Evolutionary conservation across 202 grass and related monocot genomes (phyloP).

Genomic region (Eragrostis tef): DNA sequence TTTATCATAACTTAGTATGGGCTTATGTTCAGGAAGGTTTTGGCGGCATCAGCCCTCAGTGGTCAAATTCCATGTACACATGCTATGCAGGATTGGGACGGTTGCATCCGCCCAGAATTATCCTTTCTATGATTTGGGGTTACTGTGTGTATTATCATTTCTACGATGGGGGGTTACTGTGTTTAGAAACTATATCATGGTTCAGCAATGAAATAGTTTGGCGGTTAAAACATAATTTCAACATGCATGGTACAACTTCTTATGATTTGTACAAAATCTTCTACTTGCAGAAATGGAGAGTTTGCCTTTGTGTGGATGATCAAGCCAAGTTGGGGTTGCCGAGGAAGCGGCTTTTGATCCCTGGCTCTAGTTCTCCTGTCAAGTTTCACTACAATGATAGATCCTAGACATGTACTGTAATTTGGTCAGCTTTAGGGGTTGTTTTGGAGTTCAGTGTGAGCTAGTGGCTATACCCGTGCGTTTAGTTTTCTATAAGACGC

Average conservation of each 20-base stretch:
- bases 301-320: background rate
- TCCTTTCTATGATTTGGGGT: background rate
- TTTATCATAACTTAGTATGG: background rate
- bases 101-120: background rate
- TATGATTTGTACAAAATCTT: background rate
- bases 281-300: background rate
- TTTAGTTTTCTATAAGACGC: background rate
- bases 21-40: background rate
- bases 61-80: background rate
- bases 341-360: background rate
- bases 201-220: background rate
- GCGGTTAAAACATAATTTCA: background rate
- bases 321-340: background rate
- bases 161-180: background rate
- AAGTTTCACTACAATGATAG: conserved; percentile 7
- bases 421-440: too few species aligned
- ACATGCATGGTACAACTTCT: too few species aligned
- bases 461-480: background rate
- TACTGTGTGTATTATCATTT: background rate
- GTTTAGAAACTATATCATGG: background rate
- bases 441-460: background rate
- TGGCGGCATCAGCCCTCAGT: background rate
- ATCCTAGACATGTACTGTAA: background rate
- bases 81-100: background rate
- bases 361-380: conserved; percentile 3